A percentile compares a stretch with the other conserved stretches of the same genome.
phyloP scores from a whole-genome alignment of 2,329 filamentous ascomycete species.

The Daldinia sp. region DNA sequence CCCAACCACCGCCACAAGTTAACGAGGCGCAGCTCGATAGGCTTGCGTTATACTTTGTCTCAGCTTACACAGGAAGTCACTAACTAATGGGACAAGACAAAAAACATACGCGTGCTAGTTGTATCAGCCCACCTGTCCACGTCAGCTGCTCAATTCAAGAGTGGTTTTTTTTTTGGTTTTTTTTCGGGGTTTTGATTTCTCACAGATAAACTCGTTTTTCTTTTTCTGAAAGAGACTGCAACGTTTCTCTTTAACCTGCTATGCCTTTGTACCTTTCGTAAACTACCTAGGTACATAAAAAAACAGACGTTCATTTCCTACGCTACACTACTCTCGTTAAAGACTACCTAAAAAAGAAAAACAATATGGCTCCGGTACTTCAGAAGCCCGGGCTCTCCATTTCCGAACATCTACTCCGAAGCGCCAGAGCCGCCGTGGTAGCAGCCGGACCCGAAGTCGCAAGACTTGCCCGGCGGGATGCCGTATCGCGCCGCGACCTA shows the following conservation, averaged over 20 bases:
- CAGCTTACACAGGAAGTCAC: not conserved
- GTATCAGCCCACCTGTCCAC: conserved; percentile 33
- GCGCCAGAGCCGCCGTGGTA: conserved; percentile 40
- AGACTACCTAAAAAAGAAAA: not conserved
- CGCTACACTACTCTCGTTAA: conserved; percentile 10
- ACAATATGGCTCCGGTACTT: conserved; percentile 42
- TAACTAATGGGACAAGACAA: conserved; percentile 6
- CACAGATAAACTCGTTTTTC: not conserved
- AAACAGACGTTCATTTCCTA: conserved; percentile 13
- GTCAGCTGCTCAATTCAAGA: conserved; percentile 26
- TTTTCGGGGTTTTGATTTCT: conserved; percentile 12
- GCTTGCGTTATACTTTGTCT: conserved; percentile 20
- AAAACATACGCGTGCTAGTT: conserved; percentile 10
- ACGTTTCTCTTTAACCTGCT: conserved; percentile 12
- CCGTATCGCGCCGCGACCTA: conserved; percentile 61
- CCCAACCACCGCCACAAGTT: conserved; percentile 21
- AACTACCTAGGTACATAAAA: not conserved
- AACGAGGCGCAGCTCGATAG: conserved; percentile 25
- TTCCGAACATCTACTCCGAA: conserved; percentile 39
- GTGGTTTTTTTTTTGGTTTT: too few species aligned
- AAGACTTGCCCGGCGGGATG: conserved; percentile 38
- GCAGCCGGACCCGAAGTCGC: conserved; percentile 42
- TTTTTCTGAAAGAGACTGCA: not conserved
- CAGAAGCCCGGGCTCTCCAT: conserved; percentile 34
- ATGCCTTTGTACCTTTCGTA: conserved; percentile 6